Base-by-base conservation (phyloP, 495 filamentous ascomycete genomes). In the Neurospora sp. region DNA sequence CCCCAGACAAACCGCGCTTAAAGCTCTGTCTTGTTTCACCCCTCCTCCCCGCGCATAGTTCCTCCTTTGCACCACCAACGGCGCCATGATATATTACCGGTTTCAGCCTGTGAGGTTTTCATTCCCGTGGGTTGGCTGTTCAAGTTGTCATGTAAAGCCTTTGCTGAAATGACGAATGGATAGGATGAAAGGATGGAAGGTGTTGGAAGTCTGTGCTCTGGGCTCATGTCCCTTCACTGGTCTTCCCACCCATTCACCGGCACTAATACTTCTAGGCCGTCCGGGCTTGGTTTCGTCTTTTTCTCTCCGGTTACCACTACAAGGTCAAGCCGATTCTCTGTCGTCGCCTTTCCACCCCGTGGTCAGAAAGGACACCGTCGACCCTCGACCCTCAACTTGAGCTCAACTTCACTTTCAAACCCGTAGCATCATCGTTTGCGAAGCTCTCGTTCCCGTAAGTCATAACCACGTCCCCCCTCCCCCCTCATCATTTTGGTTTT, bases 401-500 rank as follows among this genome's bases (percentile, higher is more conserved):
- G 10, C 46, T 53, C 46, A 22, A 53, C 46, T 22, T 53, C 4
- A 4, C 39, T 40, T n/a, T 44, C 2, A 44, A 48, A 0, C n/a
- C 18, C 44, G 2, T 10, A 11, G 0, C 44, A 18, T 20, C 44
- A 20, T 44, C 18, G 0, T 14, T 6, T 5, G 9, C 44, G n/a
- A 53, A 20, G n/a, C 0, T 53, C 46, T 6, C 2, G 1, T 22
- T 20, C 46, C 4, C 46, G 20, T 53, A 22, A 53, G 46, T 53
- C 18, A 44, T 0, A 4, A 9, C 3, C 42, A 44, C 8, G 0
- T 44, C 42, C 42, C 42, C 42, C 46, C n/a, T 11, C n/a, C 46
- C n/a, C n/a, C 20, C 2, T 12, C 10, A 0, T 48, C n/a, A 22
- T 22, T 22, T 1, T 11, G 9, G 4, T 48, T 22, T 0, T 1